Percentiles rank a stretch among this genome's conserved stretches.
Conservation (phyloP, 257 asterid genomes). For the Striga asiatica region DNA sequence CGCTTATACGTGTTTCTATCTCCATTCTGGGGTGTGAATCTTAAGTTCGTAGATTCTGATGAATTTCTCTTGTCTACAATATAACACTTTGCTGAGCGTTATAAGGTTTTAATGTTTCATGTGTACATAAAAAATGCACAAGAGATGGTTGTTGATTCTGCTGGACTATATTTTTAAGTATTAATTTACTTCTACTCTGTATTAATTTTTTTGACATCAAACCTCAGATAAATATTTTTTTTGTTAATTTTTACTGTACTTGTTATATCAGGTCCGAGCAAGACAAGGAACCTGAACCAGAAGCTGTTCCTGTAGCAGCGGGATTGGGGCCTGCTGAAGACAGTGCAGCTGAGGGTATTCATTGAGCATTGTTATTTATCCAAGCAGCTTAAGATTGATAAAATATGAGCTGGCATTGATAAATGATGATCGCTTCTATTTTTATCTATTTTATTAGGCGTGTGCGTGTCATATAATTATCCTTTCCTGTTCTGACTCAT, state of each 20-base stretch:
- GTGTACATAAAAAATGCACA: neutral
- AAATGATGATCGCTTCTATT: slow-evolving; percentile 5
- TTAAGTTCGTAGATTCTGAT: neutral
- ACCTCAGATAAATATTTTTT: neutral
- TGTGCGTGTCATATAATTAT: neutral
- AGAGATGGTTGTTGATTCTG: slow-evolving; percentile 7
- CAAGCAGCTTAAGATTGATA: slow-evolving; percentile 9
- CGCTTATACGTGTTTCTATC: neutral
- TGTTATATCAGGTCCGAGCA: slow-evolving; percentile 72
- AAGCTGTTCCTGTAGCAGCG: slow-evolving; percentile 46
- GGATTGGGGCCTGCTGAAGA: slow-evolving; percentile 73
- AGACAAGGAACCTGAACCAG: slow-evolving; percentile 94
- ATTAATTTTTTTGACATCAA: neutral
- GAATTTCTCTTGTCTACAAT: neutral
- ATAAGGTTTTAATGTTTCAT: neutral
- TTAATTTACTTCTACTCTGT: neutral
- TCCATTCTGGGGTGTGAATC: neutral
- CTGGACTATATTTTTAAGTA: slow-evolving; percentile 10
- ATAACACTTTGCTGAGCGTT: neutral
- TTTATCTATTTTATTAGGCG: slow-evolving; percentile 7
- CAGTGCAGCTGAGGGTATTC: slow-evolving; percentile 52
- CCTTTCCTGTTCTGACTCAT: slow-evolving; percentile 22
- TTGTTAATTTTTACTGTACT: slow-evolving; percentile 1
- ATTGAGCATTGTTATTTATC: slow-evolving; percentile 4
- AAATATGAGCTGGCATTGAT: neutral